Evolutionary conservation across 495 filamentous ascomycete genomes (phyloP).

Genomic region (Chaetomium fimeti): DNA sequence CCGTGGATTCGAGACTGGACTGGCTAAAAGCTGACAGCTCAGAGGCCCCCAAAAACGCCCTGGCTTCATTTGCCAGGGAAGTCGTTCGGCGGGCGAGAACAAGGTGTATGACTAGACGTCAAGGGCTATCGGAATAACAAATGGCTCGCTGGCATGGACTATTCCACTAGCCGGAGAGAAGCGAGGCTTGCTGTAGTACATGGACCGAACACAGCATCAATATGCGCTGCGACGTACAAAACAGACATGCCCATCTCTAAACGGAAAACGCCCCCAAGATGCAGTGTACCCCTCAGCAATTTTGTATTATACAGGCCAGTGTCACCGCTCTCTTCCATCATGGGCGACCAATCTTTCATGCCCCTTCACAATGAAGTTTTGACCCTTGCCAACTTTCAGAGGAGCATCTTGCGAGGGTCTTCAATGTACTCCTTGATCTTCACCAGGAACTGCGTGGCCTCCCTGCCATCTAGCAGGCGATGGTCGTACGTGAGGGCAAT

Average conservation of each 20-base stretch:
- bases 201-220: not conserved
- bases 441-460: conserved; percentile 95
- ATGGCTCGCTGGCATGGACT: not conserved
- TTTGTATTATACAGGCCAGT: conserved; percentile 31
- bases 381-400: conserved; percentile 40
- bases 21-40: no score
- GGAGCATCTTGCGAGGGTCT: conserved; percentile 88
- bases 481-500: conserved; percentile 97
- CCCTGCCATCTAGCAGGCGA: conserved; percentile 88
- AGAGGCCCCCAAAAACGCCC: no score
- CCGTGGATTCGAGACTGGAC: no score
- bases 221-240: conserved; percentile 9
- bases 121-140: not conserved
- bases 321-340: not conserved
- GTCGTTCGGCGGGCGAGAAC: no score
- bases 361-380: not conserved
- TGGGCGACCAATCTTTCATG: not conserved
- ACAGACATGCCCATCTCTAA: conserved; percentile 22
- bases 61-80: no score
- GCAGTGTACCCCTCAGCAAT: conserved; percentile 14
- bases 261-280: conserved; percentile 23
- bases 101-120: not conserved
- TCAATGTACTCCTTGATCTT: conserved; percentile 99
- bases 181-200: not conserved
- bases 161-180: not conserved